These are phyloP conservation scores for Tilletia caries DNA, from an alignment of 1,284 basidiomycete species.

Conservation along the genomic window DNA sequence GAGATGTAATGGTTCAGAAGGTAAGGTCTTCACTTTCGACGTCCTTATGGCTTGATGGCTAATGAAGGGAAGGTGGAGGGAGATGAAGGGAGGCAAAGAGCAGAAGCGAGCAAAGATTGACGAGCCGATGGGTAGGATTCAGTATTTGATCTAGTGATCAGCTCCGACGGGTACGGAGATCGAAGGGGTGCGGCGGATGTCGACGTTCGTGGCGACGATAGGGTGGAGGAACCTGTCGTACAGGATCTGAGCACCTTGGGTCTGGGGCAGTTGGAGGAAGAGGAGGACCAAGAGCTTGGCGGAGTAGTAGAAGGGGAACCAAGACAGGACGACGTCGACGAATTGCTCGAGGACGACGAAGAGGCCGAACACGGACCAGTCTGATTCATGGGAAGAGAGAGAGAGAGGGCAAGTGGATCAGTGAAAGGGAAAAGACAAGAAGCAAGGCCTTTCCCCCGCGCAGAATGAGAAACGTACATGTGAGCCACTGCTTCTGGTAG, in stretches of 20 bases:
- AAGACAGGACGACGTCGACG: slow-evolving; percentile 47
- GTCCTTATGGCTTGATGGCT: no score
- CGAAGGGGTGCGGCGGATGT: background rate
- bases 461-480: slow-evolving; percentile 4
- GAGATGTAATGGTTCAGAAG: no score
- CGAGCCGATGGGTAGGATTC: no score
- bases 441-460: no score
- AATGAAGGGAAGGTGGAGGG: no score
- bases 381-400: slow-evolving; percentile 44
- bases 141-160: background rate
- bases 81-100: no score
- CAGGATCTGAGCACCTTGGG: slow-evolving; percentile 55
- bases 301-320: slow-evolving; percentile 83
- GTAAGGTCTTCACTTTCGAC: no score
- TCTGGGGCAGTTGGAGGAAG: slow-evolving; percentile 83
- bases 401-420: background rate
- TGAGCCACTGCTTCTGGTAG: slow-evolving; percentile 13
- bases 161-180: slow-evolving; percentile 5
- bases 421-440: no score
- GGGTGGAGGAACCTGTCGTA: slow-evolving; percentile 50
- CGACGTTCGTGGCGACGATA: slow-evolving; percentile 26
- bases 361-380: slow-evolving; percentile 53
- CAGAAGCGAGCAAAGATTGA: no score
- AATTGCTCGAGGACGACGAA: slow-evolving; percentile 53
- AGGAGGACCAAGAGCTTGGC: slow-evolving; percentile 79